Conservation (phyloP, 306 rosid species). For the Pyrus communis region DNA sequence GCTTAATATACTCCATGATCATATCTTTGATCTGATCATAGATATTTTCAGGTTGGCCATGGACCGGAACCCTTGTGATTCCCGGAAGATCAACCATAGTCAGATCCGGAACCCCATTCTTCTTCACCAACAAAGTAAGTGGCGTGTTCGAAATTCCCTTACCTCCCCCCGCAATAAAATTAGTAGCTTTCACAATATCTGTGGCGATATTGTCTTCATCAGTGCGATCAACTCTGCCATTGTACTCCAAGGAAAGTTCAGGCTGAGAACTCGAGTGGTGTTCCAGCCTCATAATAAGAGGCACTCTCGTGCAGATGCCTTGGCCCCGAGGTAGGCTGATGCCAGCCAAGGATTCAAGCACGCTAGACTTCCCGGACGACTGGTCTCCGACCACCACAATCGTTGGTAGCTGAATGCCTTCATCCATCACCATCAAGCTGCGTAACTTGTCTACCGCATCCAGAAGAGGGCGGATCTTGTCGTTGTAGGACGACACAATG, state of each 20-base stretch:
- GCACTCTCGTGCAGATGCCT: too few species aligned
- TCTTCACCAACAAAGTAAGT: too few species aligned
- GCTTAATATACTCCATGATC: too few species aligned
- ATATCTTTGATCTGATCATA: too few species aligned
- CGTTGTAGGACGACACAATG: neutral
- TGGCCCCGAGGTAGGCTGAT: too few species aligned
- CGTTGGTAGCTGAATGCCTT: neutral
- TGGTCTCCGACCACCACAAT: neutral
- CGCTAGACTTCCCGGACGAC: too few species aligned
- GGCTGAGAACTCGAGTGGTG: neutral
- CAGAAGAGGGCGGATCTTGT: neutral
- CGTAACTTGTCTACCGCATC: neutral
- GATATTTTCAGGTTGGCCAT: too few species aligned
- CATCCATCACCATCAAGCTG: too few species aligned
- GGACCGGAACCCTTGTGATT: too few species aligned
- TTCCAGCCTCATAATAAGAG: neutral
- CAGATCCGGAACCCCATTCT: too few species aligned
- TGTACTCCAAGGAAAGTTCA: neutral
- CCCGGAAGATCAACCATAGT: neutral
- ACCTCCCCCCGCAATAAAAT: neutral
- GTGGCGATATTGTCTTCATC: neutral
- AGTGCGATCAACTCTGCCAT: neutral
- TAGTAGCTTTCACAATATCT: neutral
- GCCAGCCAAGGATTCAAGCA: too few species aligned
- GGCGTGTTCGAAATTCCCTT: neutral